phyloP scores from a whole-genome alignment of 2,329 filamentous ascomycete species.

The Fusarium austroafricanum region DNA sequence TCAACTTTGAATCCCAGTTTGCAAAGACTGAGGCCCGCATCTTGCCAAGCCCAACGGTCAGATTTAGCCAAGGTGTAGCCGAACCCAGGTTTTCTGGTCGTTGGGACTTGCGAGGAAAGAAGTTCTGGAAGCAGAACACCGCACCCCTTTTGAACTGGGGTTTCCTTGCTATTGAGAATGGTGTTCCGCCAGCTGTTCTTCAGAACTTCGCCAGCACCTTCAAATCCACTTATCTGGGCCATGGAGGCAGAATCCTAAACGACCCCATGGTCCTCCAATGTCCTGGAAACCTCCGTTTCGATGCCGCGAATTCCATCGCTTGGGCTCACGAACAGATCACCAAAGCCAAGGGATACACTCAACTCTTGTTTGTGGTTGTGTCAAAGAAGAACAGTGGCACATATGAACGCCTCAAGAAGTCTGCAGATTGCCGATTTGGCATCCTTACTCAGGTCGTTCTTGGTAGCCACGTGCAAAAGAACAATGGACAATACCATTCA shows the following conservation, averaged over 20 bases:
- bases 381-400: slow-evolving; percentile 75
- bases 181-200: slow-evolving; percentile 55
- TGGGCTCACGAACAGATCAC: slow-evolving; percentile 62
- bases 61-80: slow-evolving; percentile 69
- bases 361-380: slow-evolving; percentile 85
- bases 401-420: slow-evolving; percentile 91
- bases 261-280: slow-evolving; percentile 53
- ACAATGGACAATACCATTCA: slow-evolving; percentile 84
- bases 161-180: slow-evolving; percentile 73
- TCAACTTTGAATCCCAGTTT: slow-evolving; percentile 74
- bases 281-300: slow-evolving; percentile 50
- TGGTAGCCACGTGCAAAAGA: slow-evolving; percentile 73
- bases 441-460: slow-evolving; percentile 87
- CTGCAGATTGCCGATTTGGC: slow-evolving; percentile 85
- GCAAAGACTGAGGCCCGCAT: slow-evolving; percentile 76
- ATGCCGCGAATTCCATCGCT: slow-evolving; percentile 63
- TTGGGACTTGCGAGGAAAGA: slow-evolving; percentile 88
- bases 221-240: slow-evolving; percentile 58
- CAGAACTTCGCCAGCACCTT: slow-evolving; percentile 56
- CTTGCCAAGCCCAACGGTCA: slow-evolving; percentile 76
- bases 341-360: slow-evolving; percentile 67
- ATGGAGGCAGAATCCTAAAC: slow-evolving; percentile 59
- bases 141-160: slow-evolving; percentile 78
- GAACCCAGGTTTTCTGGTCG: slow-evolving; percentile 77
- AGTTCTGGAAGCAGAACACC: slow-evolving; percentile 74